These are phyloP conservation scores for Zygotorulaspora chibaensis DNA, from an alignment of 805 yeast genomes.

Conservation along the genomic window DNA sequence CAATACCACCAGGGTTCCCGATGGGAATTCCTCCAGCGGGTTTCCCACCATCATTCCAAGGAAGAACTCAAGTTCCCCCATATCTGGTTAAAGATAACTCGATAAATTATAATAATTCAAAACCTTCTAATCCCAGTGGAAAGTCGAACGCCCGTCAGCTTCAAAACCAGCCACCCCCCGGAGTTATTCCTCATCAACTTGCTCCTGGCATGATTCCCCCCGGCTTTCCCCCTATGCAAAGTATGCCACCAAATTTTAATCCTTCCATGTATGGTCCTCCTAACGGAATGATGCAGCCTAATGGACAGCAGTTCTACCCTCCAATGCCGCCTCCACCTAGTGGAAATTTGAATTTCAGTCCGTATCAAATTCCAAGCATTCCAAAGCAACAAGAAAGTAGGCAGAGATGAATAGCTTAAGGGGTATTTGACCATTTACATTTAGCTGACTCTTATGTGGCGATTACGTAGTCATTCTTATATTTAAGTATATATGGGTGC, in stretches of 20 bases:
- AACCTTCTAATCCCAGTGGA: neutral
- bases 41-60: constrained; percentile 17
- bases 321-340: constrained; percentile 20
- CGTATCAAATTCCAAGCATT: constrained; percentile 11
- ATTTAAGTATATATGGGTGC: neutral
- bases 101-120: neutral
- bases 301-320: constrained; percentile 22
- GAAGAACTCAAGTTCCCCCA: constrained; percentile 12
- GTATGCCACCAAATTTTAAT: constrained; percentile 25
- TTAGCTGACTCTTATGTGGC: too few relatives aligned
- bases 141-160: constrained; percentile 1
- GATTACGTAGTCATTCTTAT: neutral
- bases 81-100: constrained; percentile 6
- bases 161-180: constrained; percentile 13
- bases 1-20: constrained; percentile 18
- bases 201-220: constrained; percentile 33
- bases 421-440: too few relatives aligned
- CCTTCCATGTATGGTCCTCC: constrained; percentile 23
- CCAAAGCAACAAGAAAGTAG: constrained; percentile 6
- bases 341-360: constrained; percentile 10
- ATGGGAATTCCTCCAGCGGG: constrained; percentile 26
- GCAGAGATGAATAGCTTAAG: neutral
- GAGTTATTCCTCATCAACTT: constrained; percentile 21
- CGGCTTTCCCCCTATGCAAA: constrained; percentile 29
- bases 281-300: constrained; percentile 19